These are phyloP conservation scores for Monosporascus sp. DNA, from an alignment of 2,329 filamentous ascomycete genomes.

Conservation along the genomic window DNA sequence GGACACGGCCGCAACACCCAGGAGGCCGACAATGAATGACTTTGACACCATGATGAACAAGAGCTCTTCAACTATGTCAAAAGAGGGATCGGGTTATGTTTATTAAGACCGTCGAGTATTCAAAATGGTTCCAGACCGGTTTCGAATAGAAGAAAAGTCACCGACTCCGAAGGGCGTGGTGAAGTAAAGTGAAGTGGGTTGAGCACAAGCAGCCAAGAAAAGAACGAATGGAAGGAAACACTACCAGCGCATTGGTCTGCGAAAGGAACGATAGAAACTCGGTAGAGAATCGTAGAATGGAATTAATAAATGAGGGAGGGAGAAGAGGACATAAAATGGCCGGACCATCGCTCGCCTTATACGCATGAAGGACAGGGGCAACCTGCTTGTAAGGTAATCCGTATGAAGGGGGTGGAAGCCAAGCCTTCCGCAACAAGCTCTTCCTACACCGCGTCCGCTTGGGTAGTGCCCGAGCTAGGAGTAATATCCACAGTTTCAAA, in stretches of 20 bases:
- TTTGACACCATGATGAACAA: constrained; percentile 48
- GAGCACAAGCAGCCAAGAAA: constrained; percentile 32
- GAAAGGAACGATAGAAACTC: constrained; percentile 27
- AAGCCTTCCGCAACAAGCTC: constrained; percentile 21
- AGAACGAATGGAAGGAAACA: constrained; percentile 45
- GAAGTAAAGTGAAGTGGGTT: constrained; percentile 29
- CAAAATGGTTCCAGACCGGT: constrained; percentile 48
- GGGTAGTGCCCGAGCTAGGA: constrained; percentile 23
- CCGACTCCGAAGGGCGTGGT: constrained; percentile 22
- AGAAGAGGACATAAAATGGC: constrained; percentile 27
- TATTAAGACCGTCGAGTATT: constrained; percentile 22
- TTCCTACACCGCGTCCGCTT: constrained; percentile 20
- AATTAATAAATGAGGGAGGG: constrained; percentile 26
- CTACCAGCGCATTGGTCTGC: constrained; percentile 42
- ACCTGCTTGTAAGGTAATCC: constrained; percentile 18
- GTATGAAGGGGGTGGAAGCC: constrained; percentile 16
- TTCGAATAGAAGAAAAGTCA: constrained; percentile 35
- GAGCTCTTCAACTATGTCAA: constrained; percentile 4
- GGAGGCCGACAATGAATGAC: constrained; percentile 41
- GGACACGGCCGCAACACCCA: constrained; percentile 40
- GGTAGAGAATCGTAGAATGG: constrained; percentile 18
- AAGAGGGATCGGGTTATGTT: no score
- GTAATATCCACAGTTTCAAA: constrained; percentile 36
- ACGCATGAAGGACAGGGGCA: constrained; percentile 15
- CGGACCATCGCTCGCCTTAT: constrained; percentile 40